Evolutionary conservation across 129 eudicot genomes (phyloP).

Genomic region (Daucus carota): DNA sequence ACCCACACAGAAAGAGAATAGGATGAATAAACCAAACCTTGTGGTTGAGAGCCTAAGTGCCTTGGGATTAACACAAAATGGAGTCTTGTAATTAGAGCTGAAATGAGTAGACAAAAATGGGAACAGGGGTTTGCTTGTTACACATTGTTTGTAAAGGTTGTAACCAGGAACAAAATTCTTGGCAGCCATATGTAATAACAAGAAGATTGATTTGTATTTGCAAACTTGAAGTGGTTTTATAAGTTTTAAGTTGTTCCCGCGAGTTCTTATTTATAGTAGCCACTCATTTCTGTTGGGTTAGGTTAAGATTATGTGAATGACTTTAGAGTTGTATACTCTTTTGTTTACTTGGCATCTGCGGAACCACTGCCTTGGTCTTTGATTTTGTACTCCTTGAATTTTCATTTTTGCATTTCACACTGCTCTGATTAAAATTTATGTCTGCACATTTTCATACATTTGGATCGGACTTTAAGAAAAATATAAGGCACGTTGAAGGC

Average conservation of each 20-base stretch:
- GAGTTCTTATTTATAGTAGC: slow-evolving; percentile 1
- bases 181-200: slow-evolving; percentile 32
- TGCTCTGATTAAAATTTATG: no score
- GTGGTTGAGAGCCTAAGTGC: slow-evolving; percentile 23
- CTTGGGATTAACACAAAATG: slow-evolving; percentile 14
- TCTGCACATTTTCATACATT: no score
- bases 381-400: background rate
- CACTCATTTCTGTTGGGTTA: background rate
- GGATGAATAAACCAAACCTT: slow-evolving; percentile 25
- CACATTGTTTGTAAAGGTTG: slow-evolving; percentile 19
- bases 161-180: slow-evolving; percentile 29
- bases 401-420: background rate
- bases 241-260: slow-evolving; percentile 16
- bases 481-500: no score
- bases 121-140: slow-evolving; percentile 18
- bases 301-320: slow-evolving; percentile 5
- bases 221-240: background rate
- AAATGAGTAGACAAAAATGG: slow-evolving; percentile 30
- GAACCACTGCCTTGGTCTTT: background rate
- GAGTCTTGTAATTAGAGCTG: slow-evolving; percentile 11
- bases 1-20: background rate
- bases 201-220: background rate
- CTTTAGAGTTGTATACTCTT: background rate
- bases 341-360: background rate
- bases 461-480: no score